phyloP scores from a whole-genome alignment of 2,329 filamentous ascomycete genomes.

The Phialemonium atrogriseum region DNA sequence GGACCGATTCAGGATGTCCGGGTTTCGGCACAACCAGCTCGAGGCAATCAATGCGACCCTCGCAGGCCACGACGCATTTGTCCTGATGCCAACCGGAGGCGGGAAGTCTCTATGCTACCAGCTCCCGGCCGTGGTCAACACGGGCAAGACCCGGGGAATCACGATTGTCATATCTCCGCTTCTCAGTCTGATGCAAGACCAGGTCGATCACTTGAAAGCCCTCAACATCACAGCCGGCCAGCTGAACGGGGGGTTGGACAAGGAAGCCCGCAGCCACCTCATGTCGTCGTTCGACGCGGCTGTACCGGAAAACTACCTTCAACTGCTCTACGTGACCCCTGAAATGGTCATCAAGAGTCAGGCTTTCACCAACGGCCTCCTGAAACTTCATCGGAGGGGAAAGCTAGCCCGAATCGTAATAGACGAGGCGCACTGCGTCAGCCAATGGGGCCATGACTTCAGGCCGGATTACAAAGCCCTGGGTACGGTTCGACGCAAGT shows the following conservation, averaged over 20 bases:
- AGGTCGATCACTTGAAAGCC: conserved; percentile 72
- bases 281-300: conserved; percentile 53
- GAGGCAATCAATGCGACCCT: conserved; percentile 95
- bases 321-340: conserved; percentile 90
- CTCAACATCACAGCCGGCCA: conserved; percentile 71
- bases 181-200: conserved; percentile 94
- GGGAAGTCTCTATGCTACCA: conserved; percentile 98
- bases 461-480: conserved; percentile 89
- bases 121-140: conserved; percentile 74
- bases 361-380: conserved; percentile 57
- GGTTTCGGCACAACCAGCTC: conserved; percentile 85
- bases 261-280: conserved; percentile 56
- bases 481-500: conserved; percentile 62
- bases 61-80: conserved; percentile 79
- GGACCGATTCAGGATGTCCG: conserved; percentile 73
- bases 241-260: conserved; percentile 68
- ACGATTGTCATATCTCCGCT: conserved; percentile 94
- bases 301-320: conserved; percentile 66
- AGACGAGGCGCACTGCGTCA: conserved; percentile 98
- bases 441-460: conserved; percentile 98
- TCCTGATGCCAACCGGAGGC: conserved; percentile 95
- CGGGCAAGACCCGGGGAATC: conserved; percentile 74
- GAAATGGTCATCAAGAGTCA: conserved; percentile 89
- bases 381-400: conserved; percentile 56
- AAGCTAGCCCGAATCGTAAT: conserved; percentile 89